Evolutionary conservation across 163 green algal species (phyloP).

Genomic region (Chlorella variabilis): DNA sequence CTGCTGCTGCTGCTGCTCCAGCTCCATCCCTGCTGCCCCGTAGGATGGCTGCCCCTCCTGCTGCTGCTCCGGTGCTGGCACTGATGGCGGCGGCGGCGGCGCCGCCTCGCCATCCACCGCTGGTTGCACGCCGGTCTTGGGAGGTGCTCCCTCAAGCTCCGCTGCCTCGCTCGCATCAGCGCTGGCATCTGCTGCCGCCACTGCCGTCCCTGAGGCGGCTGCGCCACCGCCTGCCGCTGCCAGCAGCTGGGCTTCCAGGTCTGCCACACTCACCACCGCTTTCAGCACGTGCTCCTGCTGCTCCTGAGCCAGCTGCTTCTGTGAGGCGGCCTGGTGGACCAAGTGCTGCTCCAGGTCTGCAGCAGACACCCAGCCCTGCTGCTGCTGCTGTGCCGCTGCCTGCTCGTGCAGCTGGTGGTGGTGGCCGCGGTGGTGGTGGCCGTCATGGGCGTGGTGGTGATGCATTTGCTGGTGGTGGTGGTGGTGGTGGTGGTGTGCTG

Average conservation of each 20-base stretch:
- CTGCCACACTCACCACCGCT: neutral
- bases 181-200: too few relatives aligned
- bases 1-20: neutral
- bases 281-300: neutral
- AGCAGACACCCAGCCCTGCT: conserved; percentile 20
- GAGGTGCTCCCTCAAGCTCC: too few relatives aligned
- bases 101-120: too few relatives aligned
- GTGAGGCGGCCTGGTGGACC: neutral
- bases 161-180: too few relatives aligned
- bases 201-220: neutral
- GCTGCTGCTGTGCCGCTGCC: neutral
- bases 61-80: neutral
- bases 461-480: conserved; percentile 7
- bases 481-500: conserved; percentile 21
- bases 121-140: too few relatives aligned
- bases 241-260: conserved; percentile 29
- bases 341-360: conserved; percentile 21
- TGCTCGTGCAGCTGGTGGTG: too few relatives aligned
- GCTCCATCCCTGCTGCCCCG: neutral
- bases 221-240: neutral
- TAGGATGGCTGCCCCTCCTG: neutral
- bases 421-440: too few relatives aligned
- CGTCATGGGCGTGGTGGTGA: neutral
- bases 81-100: too few relatives aligned
- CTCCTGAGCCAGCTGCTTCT: conserved; percentile 11